Conservation (phyloP, 495 filamentous ascomycete genomes). For the Tuber brumale region DNA sequence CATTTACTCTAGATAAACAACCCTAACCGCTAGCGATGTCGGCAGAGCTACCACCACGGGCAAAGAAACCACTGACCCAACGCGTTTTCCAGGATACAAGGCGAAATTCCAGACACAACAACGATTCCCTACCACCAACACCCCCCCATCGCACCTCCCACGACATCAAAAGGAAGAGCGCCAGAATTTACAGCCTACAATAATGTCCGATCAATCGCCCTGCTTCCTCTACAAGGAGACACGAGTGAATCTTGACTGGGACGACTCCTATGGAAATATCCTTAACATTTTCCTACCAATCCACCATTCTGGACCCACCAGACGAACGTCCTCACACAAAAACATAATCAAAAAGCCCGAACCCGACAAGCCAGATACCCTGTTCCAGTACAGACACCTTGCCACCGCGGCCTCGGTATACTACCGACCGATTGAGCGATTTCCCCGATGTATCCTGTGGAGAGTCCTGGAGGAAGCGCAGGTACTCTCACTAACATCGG, state of each 20-base stretch:
- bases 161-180: neutral
- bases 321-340: constrained; percentile 38
- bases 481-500: constrained; percentile 72
- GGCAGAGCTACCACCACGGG: neutral
- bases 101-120: neutral
- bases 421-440: constrained; percentile 65
- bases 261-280: constrained; percentile 53
- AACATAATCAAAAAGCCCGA: constrained; percentile 44
- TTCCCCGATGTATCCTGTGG: constrained; percentile 84
- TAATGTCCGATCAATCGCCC: constrained; percentile 38
- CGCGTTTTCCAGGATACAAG: neutral
- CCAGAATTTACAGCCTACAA: neutral
- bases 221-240: constrained; percentile 73
- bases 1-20: neutral
- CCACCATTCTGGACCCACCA: constrained; percentile 41
- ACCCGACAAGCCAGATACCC: constrained; percentile 36
- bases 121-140: neutral
- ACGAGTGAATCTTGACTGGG: constrained; percentile 70
- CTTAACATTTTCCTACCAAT: constrained; percentile 67
- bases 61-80: neutral
- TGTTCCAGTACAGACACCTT: constrained; percentile 62
- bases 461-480: constrained; percentile 73
- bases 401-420: constrained; percentile 77
- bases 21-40: neutral
- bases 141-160: neutral